Conservation (phyloP, 139 green algal species). For the Trebouxia sp. region DNA sequence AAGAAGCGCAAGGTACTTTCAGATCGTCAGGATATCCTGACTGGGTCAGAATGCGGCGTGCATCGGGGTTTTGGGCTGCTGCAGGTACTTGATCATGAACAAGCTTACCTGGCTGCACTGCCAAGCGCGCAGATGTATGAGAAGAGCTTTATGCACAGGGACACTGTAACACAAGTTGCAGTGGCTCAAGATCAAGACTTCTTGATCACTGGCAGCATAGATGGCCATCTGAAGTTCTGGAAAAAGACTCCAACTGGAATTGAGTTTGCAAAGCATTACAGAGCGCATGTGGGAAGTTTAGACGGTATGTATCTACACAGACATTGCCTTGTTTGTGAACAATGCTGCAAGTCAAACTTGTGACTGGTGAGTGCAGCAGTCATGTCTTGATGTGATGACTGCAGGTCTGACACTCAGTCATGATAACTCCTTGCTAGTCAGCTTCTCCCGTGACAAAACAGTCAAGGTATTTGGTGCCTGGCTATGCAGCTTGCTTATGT, state of each 20-base stretch:
- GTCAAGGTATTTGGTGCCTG: conserved; percentile 39
- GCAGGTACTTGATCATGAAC: conserved; percentile 78
- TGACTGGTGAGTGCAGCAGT: not conserved
- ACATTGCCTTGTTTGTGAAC: not conserved
- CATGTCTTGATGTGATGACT: not conserved
- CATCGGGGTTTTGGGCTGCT: too few relatives aligned
- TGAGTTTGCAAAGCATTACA: conserved; percentile 90
- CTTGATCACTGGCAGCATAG: conserved; percentile 80
- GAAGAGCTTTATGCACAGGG: conserved; percentile 97
- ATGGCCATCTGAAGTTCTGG: conserved; percentile 99
- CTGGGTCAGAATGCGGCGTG: too few relatives aligned
- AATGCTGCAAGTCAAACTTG: not conserved
- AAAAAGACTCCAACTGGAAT: conserved; percentile 88
- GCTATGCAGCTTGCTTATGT: too few relatives aligned
- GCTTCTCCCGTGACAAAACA: conserved; percentile 48
- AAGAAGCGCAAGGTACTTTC: conserved; percentile 22
- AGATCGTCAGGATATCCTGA: too few relatives aligned
- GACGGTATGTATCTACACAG: conserved; percentile 52
- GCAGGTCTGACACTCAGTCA: conserved; percentile 45
- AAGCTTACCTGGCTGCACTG: conserved; percentile 74
- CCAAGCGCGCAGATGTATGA: conserved; percentile 92
- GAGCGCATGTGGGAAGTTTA: conserved; percentile 84
- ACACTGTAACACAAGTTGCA: conserved; percentile 88
- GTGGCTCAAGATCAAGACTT: conserved; percentile 70
- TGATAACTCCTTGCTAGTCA: conserved; percentile 49